Evolutionary conservation across 78 protist genomes (phyloP), one percentile per base, ranked within the genome.

Genomic region (Pigoraptor vietnamica): DNA sequence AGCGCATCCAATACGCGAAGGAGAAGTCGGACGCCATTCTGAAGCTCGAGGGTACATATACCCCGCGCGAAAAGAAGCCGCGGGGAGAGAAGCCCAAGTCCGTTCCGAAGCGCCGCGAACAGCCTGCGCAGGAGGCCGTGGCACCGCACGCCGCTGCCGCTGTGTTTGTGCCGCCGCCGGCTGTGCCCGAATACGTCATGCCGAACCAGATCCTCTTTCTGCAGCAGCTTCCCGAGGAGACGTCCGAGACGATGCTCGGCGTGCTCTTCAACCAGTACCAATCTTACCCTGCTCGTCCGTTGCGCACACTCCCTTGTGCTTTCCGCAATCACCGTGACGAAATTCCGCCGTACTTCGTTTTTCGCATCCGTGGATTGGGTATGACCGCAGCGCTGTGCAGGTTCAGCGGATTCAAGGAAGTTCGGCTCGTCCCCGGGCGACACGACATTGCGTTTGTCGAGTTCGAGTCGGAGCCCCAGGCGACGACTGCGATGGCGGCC

Each of bases 381-480:
- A n/a, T n/a, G n/a, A n/a, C n/a, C n/a, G n/a, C n/a, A n/a, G n/a
- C n/a, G n/a, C n/a, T n/a, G n/a, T 2, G 6, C n/a, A 86, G 89
- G 55, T 95, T 96, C 90, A 94, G 92, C 32, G 98, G 99, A 33
- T 94, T 94, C 90, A 87, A 91, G 90, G 97, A 96, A 83, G 97
- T 94, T 24, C 95, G 96, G 39, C 79, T 95, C 91, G 96, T 96
- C 29, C 97, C 97, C 0, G 93, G 94, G 34, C 95, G 93, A 90
- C 82, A 95, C 24, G 98, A 96, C 91, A 92, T 97, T 32, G 98
- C 98, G 32, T 97, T 97, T 83, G 97, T 97, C 33, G 98, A 97
- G 92, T 97, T 92, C 84, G 96, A 94, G 37, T 88, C 35, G 40
- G 98, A 95, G 29, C 23, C 29, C 2, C 14, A 14, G 35, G 37